Evolutionary conservation across 441 rosid species (phyloP), one percentile per base, ranked within the genome.

Genomic region (Euphorbia neoarborescens): DNA sequence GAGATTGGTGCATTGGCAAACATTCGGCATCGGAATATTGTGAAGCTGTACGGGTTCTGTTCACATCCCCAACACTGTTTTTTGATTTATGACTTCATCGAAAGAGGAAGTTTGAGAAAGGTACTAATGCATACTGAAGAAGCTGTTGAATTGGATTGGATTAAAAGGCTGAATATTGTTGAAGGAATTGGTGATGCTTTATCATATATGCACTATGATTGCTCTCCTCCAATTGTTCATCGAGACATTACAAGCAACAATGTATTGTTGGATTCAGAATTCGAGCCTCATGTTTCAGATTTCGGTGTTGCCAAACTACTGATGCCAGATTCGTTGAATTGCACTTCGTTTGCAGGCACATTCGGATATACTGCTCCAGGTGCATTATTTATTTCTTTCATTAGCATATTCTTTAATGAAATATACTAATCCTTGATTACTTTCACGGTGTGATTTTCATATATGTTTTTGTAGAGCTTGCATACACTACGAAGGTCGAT

Each of bases 41-140:
- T 53, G 7, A 53, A n/a, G 10, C 14, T 46, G 14, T 46, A 10
- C 14, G 15, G 51, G n/a, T 46, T 46, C 2, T 46, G 51, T 46
- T 46, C 51, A 46, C 17, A 46, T 46, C 19, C 51, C 51, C 4
- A 14, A 13, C 17, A 12, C 51, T 46, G 19, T 1, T 14, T 10
- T 46, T 46, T 46, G 15, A 46, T 46, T 46, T 46, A 10, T 32
- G 57, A 53, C 57, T 53, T n/a, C 25, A 53, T 53, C 20, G 57
- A 53, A 53, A 53, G 27, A 53, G 57, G 57, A 53, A 53, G 57
- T 53, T 53, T 53, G 10, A n/a, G 57, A 53, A 53, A 53, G 25
- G 8, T 53, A 20, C 24, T 53, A 53, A 20, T 25, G 20, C 25
- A 53, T 20, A 53, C 2, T 9, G 57, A n/a, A 53, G 57, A 53